Evolutionary conservation across 805 yeast species (phyloP), one percentile per base, ranked within the genome.

Genomic region (Monosporozyma aerobia): DNA sequence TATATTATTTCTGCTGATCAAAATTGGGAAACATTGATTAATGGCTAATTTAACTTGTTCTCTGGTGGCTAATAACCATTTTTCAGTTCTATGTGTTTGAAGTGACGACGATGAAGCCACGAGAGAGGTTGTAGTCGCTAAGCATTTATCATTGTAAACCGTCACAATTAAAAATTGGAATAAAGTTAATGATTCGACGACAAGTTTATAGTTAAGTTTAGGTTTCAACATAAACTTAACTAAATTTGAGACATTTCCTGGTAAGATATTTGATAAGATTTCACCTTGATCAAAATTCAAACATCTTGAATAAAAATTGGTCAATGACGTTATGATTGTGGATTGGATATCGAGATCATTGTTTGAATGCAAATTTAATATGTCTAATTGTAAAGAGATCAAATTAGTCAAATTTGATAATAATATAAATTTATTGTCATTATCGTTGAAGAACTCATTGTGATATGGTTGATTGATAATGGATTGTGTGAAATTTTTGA

Each of bases 41-140:
- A 83, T 53, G 0, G 83, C 79, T 16, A 73, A 63, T 48, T 69
- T 68, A 2, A 81, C 68, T 58, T 83, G 87, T 16, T 64, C 59
- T 4, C 77, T 65, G 0, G 85, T 80, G 0, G 77, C 81, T 13
- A 63, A 69, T n/a, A 81, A 61, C 88, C 88, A 82, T 14, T 75
- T 58, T 6, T 69, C 69, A 4, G 78, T 74, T 59, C 86, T 68
- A 55, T 73, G 76, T 19, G 8, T 57, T 35, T 35, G 39, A 13
- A 9, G 4, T 35, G 39, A n/a, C 4, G 16, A 35, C 4, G 39
- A 14, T 3, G 39, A 35, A 14, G 39, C 4, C 5, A 16, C 13
- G 16, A 32, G 14, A 32, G 37, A 32, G 14, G 37, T 7, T 8
- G 39, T 2, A 14, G n/a, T 14, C 54, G 65, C 57, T 11, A 79